Evolutionary conservation across 331 rosid species (phyloP), one percentile per base, ranked within the genome.

Genomic region (Malus hybrid): DNA sequence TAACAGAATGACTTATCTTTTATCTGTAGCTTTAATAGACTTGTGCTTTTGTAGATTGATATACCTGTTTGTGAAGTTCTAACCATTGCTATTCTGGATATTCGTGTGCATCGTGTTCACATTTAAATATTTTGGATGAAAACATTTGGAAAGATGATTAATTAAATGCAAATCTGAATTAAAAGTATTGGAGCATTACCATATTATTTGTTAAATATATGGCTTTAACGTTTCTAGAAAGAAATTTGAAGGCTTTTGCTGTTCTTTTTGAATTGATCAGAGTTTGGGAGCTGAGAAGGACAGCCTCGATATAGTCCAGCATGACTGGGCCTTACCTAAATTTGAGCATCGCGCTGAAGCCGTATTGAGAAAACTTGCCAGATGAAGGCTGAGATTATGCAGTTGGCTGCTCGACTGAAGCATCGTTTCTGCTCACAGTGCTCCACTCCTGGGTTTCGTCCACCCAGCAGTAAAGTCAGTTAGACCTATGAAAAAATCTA

Each of bases 251-350:
- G 31, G 31, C 31, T 22, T 56, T 22, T n/a, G 6, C 12, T 33
- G 10, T 61, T 36, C 42, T 73, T 55, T 66, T 29, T 66, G 27
- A 61, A 79, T 54, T 72, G 81, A 72, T 56, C 93, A 94, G 99
- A 90, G 94, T 81, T 85, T 94, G 81, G 78, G 96, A 75, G 93
- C 91, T 55, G 97, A 94, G 89, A 94, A 94, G 82, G 99, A 94
- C 85, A 86, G 87, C 80, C 93, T 94, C 13, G 99, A 94, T 90
- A 94, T 94, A 81, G 83, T 91, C 11, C 99, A 90, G 81, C 99
- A 94, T 46, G 93, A 94, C 10, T 94, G 99, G 99, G 93, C 93
- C 81, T 76, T 88, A 14, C 95, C 91, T 7, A 92, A 82, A 80
- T 90, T 82, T 46, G 93, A 83, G 90, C 96, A 86, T 70, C 88